phyloP scores from a whole-genome alignment of 345 rosid species.

The Chamaenerion angustifolium region DNA sequence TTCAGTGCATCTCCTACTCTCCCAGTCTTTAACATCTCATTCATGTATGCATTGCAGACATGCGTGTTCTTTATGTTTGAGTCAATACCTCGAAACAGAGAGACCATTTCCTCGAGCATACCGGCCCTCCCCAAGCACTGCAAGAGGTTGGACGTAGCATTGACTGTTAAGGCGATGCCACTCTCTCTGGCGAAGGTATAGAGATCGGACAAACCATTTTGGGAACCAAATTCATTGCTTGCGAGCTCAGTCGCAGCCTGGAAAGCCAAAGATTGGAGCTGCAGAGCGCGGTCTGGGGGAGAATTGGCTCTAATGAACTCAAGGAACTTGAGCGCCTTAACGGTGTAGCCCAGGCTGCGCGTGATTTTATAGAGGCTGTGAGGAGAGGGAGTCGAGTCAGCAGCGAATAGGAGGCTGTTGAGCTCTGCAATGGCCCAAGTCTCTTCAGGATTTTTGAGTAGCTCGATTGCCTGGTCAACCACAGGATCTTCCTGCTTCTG shows the following conservation, averaged over 20 bases:
- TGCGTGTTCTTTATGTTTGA: slow-evolving; percentile 19
- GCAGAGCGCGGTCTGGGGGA: slow-evolving; percentile 11
- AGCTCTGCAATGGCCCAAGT: slow-evolving; percentile 41
- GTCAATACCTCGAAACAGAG: slow-evolving; percentile 32
- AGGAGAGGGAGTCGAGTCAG: slow-evolving; percentile 23
- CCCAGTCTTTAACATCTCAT: slow-evolving; percentile 18
- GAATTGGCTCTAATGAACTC: slow-evolving; percentile 25
- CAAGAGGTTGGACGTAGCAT: slow-evolving; percentile 33
- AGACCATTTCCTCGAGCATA: slow-evolving; percentile 29
- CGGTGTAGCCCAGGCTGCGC: slow-evolving; percentile 36
- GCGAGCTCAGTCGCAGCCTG: slow-evolving; percentile 49
- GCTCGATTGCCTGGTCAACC: slow-evolving; percentile 21
- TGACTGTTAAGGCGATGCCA: slow-evolving; percentile 29
- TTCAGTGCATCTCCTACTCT: slow-evolving; percentile 40
- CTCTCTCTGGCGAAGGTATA: slow-evolving; percentile 37
- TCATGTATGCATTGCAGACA: slow-evolving; percentile 30
- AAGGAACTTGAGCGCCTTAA: slow-evolving; percentile 48
- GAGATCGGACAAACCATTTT: slow-evolving; percentile 22
- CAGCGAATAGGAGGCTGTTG: slow-evolving; percentile 28
- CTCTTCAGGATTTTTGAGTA: slow-evolving; percentile 31
- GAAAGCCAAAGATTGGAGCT: slow-evolving; percentile 27
- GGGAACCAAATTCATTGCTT: slow-evolving; percentile 23
- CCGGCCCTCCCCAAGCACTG: slow-evolving; percentile 32
- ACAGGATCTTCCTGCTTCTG: slow-evolving; percentile 16
- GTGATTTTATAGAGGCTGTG: slow-evolving; percentile 28